Evolutionary conservation across 2,329 filamentous ascomycete genomes (phyloP), one percentile per base, ranked within the genome.

Genomic region (Iodosphaeria phyllophila): DNA sequence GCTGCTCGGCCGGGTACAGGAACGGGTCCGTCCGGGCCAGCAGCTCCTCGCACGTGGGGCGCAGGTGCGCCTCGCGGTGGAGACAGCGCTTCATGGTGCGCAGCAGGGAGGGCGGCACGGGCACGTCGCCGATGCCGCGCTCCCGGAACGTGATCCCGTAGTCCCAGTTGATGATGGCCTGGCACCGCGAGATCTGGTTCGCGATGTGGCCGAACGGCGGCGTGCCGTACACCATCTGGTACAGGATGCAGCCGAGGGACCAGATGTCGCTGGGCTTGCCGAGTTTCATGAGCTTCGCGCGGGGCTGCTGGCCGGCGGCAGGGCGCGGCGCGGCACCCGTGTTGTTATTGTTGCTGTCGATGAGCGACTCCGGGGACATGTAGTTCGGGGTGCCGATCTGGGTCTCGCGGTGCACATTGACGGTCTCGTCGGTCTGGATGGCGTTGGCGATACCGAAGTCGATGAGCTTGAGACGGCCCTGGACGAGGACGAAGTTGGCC

Each of bases 401-500:
- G 8, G 75, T 79, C 45, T 98, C 89, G 29, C 89, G 78, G 50
- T 98, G 89, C 8, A 98, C 84, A 38, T 98, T 98, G 48, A 93
- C 77, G 0, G 89, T 98, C 50, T 93, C 72, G 44, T 95, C 89
- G 1, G 74, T 79, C 51, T 92, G 78, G 39, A 98, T 98, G 24
- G 89, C 84, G 42, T 93, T 92, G 29, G 89, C 89, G 42, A 98
- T 98, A 38, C 89, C 89, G 12, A 98, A 98, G 51, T 98, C 89
- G 42, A 98, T 98, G 28, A 98, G 66, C 50, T 98, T 98, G 18
- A 98, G 60, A 14, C 75, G 69, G 13, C 89, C 89, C 43, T 83
- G 72, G 11, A 92, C 83, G 12, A 95, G 63, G 13, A 98, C 75
- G 46, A 98, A 98, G 47, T 98, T 98, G 39, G 84, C 84, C 1